These are phyloP conservation scores for Sporisorium iseilematis-ciliati DNA, from an alignment of 1,284 basidiomycete species.

Conservation along the genomic window DNA sequence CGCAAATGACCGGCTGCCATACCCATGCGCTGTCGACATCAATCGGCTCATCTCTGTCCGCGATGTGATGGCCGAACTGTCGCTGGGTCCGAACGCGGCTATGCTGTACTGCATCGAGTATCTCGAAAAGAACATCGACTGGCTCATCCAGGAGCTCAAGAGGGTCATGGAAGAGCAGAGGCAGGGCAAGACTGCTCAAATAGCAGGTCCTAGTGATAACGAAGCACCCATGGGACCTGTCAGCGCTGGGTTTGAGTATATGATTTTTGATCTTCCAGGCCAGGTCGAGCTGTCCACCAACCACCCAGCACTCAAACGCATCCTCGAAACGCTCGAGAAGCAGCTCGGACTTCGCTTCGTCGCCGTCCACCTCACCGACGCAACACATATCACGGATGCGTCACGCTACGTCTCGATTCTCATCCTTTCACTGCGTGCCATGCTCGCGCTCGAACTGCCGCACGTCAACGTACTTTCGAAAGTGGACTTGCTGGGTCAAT, in stretches of 20 bases:
- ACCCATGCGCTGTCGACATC: conserved; percentile 89
- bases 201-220: conserved; percentile 20
- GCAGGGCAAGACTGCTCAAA: conserved; percentile 35
- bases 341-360: conserved; percentile 82
- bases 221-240: conserved; percentile 34
- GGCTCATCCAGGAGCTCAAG: conserved; percentile 80
- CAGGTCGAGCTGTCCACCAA: conserved; percentile 98
- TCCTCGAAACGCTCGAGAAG: conserved; percentile 82
- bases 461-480: conserved; percentile 98
- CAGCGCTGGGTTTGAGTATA: conserved; percentile 74
- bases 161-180: conserved; percentile 52
- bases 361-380: conserved; percentile 93
- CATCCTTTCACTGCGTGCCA: conserved; percentile 89
- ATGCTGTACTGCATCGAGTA: conserved; percentile 99
- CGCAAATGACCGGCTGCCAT: conserved; percentile 88
- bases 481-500: conserved; percentile 80
- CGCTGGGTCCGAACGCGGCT: conserved; percentile 93
- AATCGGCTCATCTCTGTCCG: conserved; percentile 86
- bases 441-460: conserved; percentile 97
- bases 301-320: conserved; percentile 75
- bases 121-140: conserved; percentile 93
- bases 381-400: conserved; percentile 95
- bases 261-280: conserved; percentile 95
- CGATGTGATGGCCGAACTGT: conserved; percentile 87
- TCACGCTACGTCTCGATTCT: conserved; percentile 94